Evolutionary conservation across 75 land plant species (phyloP).

Genomic region (Gnetum montanum): DNA sequence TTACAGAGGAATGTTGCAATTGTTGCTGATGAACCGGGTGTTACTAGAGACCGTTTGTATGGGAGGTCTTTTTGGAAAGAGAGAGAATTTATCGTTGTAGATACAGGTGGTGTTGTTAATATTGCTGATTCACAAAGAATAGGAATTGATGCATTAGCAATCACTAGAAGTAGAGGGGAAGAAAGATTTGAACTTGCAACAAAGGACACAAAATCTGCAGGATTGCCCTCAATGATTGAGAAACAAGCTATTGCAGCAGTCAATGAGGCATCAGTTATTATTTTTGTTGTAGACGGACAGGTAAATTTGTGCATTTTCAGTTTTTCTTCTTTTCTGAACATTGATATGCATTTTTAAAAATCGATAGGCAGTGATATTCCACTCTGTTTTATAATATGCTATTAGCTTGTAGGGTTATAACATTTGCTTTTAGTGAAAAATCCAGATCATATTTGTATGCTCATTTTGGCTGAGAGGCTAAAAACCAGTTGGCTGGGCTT

Average conservation of each 20-base stretch:
- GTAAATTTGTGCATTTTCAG: conserved; percentile 16
- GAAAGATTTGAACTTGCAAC: conserved; percentile 59
- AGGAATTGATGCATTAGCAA: conserved; percentile 76
- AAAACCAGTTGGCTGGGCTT: too few species aligned
- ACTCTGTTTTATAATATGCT: too few species aligned
- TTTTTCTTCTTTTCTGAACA: background rate
- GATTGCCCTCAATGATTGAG: conserved; percentile 96
- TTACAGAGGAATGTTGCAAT: conserved; percentile 78
- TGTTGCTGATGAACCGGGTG: conserved; percentile 97
- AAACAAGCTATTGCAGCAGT: conserved; percentile 86
- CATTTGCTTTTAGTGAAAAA: too few species aligned
- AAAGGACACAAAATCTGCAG: conserved; percentile 81
- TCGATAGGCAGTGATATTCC: too few species aligned
- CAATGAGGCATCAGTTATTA: conserved; percentile 68
- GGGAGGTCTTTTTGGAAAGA: conserved; percentile 81
- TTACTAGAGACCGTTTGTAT: conserved; percentile 92
- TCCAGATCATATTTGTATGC: too few species aligned
- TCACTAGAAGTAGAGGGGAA: conserved; percentile 66
- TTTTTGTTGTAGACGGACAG: conserved; percentile 97
- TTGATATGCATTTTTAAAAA: background rate
- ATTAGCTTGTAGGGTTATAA: too few species aligned
- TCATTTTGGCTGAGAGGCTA: too few species aligned
- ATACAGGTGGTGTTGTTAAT: conserved; percentile 94
- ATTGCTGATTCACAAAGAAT: conserved; percentile 46
- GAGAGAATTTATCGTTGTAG: conserved; percentile 83